Conservation (phyloP, 139 green algal species). For the Picochlorum sp. region DNA sequence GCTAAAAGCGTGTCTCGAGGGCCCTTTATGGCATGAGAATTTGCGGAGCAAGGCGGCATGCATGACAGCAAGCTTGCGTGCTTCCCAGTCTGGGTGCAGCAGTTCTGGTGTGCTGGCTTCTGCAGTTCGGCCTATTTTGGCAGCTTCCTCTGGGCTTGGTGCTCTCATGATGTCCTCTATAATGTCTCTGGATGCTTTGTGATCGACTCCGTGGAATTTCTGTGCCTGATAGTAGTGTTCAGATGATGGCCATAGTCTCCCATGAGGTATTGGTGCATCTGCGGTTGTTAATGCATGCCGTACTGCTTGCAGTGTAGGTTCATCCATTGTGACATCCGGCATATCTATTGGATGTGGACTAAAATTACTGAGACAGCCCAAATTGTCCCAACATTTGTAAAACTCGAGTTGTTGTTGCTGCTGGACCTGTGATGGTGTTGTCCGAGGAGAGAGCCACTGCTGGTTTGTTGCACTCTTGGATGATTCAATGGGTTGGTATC, state of each 20-base stretch:
- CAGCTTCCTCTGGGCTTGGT: constrained; percentile 80
- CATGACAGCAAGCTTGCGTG: constrained; percentile 79
- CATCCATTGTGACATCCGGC: constrained; percentile 28
- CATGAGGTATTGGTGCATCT: background rate
- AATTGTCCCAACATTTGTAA: constrained; percentile 94
- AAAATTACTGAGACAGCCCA: constrained; percentile 92
- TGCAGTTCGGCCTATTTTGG: constrained; percentile 54
- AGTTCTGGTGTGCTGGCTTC: constrained; percentile 63
- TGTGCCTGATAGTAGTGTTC: constrained; percentile 92
- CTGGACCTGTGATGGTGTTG: background rate
- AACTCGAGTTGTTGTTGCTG: constrained; percentile 44
- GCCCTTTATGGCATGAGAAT: constrained; percentile 61
- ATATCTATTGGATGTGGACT: constrained; percentile 79
- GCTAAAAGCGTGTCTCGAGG: constrained; percentile 69
- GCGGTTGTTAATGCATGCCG: background rate
- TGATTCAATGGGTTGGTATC: background rate
- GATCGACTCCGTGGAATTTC: constrained; percentile 67
- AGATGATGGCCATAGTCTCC: constrained; percentile 52
- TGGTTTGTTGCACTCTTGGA: background rate
- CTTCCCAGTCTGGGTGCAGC: constrained; percentile 70
- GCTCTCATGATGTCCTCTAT: constrained; percentile 61
- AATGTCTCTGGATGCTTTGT: constrained; percentile 32
- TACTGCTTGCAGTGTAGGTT: background rate
- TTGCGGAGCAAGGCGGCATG: constrained; percentile 66
- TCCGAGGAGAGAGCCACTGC: background rate